Base-by-base conservation (phyloP, 106 monocot genomes). In the Acanthochlamys bracteata region DNA sequence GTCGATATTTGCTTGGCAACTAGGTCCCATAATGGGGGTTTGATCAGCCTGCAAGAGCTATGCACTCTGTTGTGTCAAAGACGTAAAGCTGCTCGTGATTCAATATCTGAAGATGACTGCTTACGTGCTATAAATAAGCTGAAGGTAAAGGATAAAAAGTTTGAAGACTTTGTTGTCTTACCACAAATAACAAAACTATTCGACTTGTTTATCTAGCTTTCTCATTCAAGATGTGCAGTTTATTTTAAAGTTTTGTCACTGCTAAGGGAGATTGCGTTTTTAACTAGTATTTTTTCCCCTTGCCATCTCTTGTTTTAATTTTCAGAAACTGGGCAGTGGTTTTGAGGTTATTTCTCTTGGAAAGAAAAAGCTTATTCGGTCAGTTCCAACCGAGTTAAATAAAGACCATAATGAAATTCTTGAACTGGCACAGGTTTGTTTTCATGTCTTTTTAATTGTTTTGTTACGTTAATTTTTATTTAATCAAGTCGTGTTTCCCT, bases 321-420 rank as follows among this genome's bases (percentile, higher is more conserved):
- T 74, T 24, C 74, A 96, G 96, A 82, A 76, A 4, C 70, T 96
- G 20, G 96, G 96, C 42, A 88, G 88, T 75, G 91, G 96, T 63
- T 96, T 85, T 88, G 90, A 85, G 80, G 88, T 96, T n/a, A 85
- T 96, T 59, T 78, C 88, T 33, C 64, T 91, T 66, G 90, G 90
- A 41, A 91, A 76, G 46, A 96, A 84, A 64, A 96, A 85, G 68
- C 91, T 96, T 65, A 73, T 96, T 7, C 76, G 96, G 39, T 96
- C 96, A 53, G 96, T 96, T 49, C 96, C 96, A 39, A 96, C 91
- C 20, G 96, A 96, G 70, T 79, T 96, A 72, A 96, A 96, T 69
- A 96, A 71, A 80, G 87, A 96, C 66, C 96, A 96, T 60, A 96
- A 90, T 75, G 84, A 84, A 76, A 96, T 91, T 75, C 76, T 96